phyloP scores from a whole-genome alignment of 2,329 filamentous ascomycete species.

The Pestalotiopsis fici region DNA sequence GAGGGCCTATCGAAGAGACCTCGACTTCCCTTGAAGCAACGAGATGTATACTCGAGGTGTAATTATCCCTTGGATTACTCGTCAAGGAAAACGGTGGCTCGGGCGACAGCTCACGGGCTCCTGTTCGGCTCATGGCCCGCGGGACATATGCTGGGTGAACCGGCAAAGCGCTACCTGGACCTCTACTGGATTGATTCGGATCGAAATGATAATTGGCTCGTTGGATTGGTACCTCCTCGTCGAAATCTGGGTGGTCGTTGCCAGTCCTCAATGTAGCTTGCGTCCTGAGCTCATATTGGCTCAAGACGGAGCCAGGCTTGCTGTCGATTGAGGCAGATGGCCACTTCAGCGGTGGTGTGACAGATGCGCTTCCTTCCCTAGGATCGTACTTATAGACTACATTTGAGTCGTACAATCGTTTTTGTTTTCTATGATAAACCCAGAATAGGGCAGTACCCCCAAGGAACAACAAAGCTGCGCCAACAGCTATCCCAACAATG shows the following conservation, averaged over 20 bases:
- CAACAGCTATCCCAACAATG: slow-evolving; percentile 56
- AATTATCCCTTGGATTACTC: slow-evolving; percentile 26
- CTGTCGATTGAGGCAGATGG: slow-evolving; percentile 6
- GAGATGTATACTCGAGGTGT: slow-evolving; percentile 38
- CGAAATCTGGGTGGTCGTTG: slow-evolving; percentile 41
- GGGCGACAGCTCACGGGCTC: slow-evolving; percentile 14
- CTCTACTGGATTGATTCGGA: slow-evolving; percentile 19
- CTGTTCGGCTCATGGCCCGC: slow-evolving; percentile 29
- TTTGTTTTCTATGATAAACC: slow-evolving; percentile 48
- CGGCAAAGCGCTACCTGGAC: slow-evolving; percentile 36
- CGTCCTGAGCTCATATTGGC: slow-evolving; percentile 27
- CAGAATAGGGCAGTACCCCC: slow-evolving; percentile 44
- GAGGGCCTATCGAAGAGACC: background rate
- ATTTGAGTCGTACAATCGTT: slow-evolving; percentile 23
- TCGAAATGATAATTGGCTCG: slow-evolving; percentile 27
- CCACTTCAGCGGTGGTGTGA: slow-evolving; percentile 18
- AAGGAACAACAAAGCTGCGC: slow-evolving; percentile 42
- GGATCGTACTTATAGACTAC: slow-evolving; percentile 13
- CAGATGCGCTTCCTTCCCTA: slow-evolving; percentile 21
- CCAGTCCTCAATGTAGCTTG: slow-evolving; percentile 29
- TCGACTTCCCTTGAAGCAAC: slow-evolving; percentile 25
- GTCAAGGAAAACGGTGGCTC: slow-evolving; percentile 16
- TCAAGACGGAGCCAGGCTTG: slow-evolving; percentile 14
- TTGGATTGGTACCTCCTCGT: slow-evolving; percentile 24
- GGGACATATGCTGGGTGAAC: slow-evolving; percentile 51